These are phyloP conservation scores for Cinnamomum micranthum DNA, from an alignment of 164 flowering plant genomes.

Conservation along the genomic window DNA sequence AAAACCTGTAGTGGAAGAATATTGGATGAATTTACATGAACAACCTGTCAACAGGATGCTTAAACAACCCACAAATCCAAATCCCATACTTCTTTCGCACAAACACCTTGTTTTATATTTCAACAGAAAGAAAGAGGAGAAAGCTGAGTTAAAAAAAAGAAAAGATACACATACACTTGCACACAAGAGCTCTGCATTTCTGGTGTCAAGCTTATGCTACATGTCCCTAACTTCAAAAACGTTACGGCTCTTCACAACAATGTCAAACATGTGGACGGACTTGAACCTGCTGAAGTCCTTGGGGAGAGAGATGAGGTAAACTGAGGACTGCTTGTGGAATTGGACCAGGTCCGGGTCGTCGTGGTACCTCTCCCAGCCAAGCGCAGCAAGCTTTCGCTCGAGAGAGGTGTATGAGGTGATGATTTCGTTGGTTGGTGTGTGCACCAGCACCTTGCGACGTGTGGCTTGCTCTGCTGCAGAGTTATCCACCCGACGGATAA, in stretches of 20 bases:
- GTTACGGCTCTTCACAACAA: slow-evolving; percentile 76
- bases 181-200: neutral
- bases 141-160: neutral
- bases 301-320: slow-evolving; percentile 90
- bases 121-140: too few species aligned
- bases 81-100: too few species aligned
- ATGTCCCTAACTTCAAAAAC: slow-evolving; percentile 71
- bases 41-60: neutral
- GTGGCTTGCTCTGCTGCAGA: slow-evolving; percentile 35
- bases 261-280: slow-evolving; percentile 87
- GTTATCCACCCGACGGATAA: slow-evolving; percentile 61
- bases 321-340: slow-evolving; percentile 72
- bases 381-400: slow-evolving; percentile 42
- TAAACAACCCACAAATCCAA: neutral
- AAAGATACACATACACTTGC: neutral
- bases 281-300: slow-evolving; percentile 64
- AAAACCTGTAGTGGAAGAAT: neutral
- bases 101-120: too few species aligned
- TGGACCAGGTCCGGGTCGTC: slow-evolving; percentile 78
- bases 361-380: slow-evolving; percentile 91
- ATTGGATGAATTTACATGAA: neutral
- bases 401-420: slow-evolving; percentile 55
- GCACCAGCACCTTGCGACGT: slow-evolving; percentile 58
- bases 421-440: slow-evolving; percentile 52
- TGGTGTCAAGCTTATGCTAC: slow-evolving; percentile 7